Evolutionary conservation across 371 early-diverging fungal species (phyloP), one percentile per base, ranked within the genome.

Genomic region (Saksenaea oblongispora): DNA sequence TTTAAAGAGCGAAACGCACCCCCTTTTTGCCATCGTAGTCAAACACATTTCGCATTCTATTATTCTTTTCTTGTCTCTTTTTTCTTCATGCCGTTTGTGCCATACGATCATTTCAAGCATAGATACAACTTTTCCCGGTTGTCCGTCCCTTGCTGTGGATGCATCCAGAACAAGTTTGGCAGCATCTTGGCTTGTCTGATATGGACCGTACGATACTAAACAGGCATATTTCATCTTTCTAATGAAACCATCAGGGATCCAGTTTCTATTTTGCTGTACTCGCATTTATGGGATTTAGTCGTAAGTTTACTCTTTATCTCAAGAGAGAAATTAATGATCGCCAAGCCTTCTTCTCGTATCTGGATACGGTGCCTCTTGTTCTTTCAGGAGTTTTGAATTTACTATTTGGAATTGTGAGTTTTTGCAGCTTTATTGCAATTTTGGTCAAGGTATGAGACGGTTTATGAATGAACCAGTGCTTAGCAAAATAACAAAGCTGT

Each of bases 191-290:
- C 66, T 9, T 70, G 71, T 42, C 28, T 70, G 5, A 63, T 70
- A 15, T 74, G 74, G 74, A 63, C 70, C 53, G 74, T 74, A 68
- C 42, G 70, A 9, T 13, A 28, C 22, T 56, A 15, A 63, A 26
- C 22, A 15, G 3, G 28, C 13, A 8, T 44, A 15, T 35, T 11
- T 22, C 31, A 15, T 61, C 18, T 27, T 11, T 34, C 28, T 54
- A 7, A 53, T 54, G 28, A 22, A 31, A 34, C n/a, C 2, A 35
- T 7, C 24, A 74, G 74, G 74, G 63, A 5, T 56, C 71, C 27
- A 71, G 74, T 47, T 68, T 71, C 61, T 74, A 74, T 34, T 74
- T 74, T 68, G 74, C 71, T 34, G 59, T 67, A 5, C 55, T 71
- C 11, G 65, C 71, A 7, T 74, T 74, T 39, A 70, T 68, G 68